A percentile compares a stretch with the other conserved stretches of the same genome.
phyloP scores from a whole-genome alignment of 108 stramenopile genomes.

The Discostella pseudostelligera region DNA sequence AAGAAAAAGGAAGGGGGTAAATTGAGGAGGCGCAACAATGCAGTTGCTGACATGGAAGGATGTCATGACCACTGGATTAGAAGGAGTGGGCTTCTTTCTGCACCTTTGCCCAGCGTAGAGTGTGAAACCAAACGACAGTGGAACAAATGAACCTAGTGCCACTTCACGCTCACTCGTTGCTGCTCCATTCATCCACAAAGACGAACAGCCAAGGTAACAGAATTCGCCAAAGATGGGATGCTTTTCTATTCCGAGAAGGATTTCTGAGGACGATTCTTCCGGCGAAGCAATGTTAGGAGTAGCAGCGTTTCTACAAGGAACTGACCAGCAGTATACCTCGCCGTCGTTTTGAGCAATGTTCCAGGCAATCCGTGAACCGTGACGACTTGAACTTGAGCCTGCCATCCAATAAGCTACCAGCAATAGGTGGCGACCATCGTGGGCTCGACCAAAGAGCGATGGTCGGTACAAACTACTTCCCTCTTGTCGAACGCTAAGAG shows the following conservation, averaged over 20 bases:
- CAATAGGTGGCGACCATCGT: not conserved
- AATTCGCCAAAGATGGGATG: slow-evolving; percentile 24
- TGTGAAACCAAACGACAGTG: slow-evolving; percentile 14
- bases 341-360: slow-evolving; percentile 39
- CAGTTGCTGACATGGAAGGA: slow-evolving; percentile 37
- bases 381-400: slow-evolving; percentile 16
- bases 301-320: slow-evolving; percentile 19
- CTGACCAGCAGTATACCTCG: slow-evolving; percentile 36
- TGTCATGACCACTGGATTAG: slow-evolving; percentile 1
- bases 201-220: slow-evolving; percentile 22
- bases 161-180: slow-evolving; percentile 35
- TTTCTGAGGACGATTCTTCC: not conserved
- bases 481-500: slow-evolving; percentile 14
- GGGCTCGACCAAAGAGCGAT: not conserved
- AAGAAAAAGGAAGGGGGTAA: slow-evolving; percentile 29
- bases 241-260: slow-evolving; percentile 4
- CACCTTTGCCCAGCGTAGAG: slow-evolving; percentile 38
- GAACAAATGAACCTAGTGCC: slow-evolving; percentile 25
- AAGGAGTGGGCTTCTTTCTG: slow-evolving; percentile 6
- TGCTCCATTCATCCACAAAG: slow-evolving; percentile 42
- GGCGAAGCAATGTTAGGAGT: not conserved
- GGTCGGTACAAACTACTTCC: slow-evolving; percentile 16
- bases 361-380: slow-evolving; percentile 28
- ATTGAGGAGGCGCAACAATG: slow-evolving; percentile 30
- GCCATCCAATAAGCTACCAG: slow-evolving; percentile 31